These are phyloP conservation scores for Yarrowia alimentaria DNA, from an alignment of 805 yeast species.

Conservation along the genomic window DNA sequence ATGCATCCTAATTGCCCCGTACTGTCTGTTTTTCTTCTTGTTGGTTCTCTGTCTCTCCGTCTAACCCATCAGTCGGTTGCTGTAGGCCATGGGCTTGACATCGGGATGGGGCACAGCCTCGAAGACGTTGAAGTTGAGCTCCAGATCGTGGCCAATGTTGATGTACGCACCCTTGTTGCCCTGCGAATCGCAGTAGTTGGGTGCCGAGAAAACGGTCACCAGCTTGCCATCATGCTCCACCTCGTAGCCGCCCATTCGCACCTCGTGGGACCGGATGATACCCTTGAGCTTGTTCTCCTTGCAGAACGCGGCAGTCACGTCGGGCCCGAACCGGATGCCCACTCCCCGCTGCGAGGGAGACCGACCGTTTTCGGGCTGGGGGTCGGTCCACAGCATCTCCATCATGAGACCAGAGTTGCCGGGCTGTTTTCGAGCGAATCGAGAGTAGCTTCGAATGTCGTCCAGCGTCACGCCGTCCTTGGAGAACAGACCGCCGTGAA, in stretches of 20 bases:
- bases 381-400: conserved; percentile 98
- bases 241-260: conserved; percentile 86
- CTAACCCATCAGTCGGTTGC: conserved; percentile 42
- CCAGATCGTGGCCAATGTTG: conserved; percentile 55
- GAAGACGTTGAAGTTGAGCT: conserved; percentile 56
- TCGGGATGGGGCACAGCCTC: conserved; percentile 87
- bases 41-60: too few relatives aligned
- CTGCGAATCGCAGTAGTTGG: conserved; percentile 91
- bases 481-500: conserved; percentile 95
- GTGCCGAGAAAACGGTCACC: conserved; percentile 96
- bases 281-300: conserved; percentile 68
- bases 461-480: conserved; percentile 66
- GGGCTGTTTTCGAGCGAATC: conserved; percentile 73
- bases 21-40: too few relatives aligned
- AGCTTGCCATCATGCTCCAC: conserved; percentile 82
- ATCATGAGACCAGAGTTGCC: conserved; percentile 89
- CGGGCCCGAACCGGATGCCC: conserved; percentile 96
- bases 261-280: conserved; percentile 92
- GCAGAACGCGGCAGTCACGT: conserved; percentile 79
- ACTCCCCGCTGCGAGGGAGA: conserved; percentile 91
- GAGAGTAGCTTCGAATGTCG: conserved; percentile 68
- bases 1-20: too few relatives aligned
- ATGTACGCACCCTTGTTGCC: conserved; percentile 91
- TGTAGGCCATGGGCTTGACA: conserved; percentile 92
- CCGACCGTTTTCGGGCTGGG: conserved; percentile 74